A percentile compares a stretch with the other conserved stretches of the same genome.
phyloP scores from a whole-genome alignment of 2,329 filamentous ascomycete genomes.

The Sporothrix pseudoabietina region DNA sequence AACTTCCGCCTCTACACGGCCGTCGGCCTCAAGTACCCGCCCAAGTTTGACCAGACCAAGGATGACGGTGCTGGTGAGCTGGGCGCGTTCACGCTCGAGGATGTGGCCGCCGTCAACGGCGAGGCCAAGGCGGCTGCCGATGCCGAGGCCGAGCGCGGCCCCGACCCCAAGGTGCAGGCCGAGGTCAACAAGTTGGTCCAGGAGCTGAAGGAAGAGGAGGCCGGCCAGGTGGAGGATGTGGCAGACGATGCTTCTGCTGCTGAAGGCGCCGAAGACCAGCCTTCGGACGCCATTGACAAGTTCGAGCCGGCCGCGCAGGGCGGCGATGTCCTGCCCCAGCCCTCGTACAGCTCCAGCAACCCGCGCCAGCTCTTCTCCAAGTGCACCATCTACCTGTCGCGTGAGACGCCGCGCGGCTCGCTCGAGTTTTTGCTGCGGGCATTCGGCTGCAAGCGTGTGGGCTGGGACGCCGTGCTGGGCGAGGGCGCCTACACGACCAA shows the following conservation, averaged over 20 bases:
- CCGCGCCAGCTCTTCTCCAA: constrained; percentile 79
- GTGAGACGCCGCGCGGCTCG: constrained; percentile 86
- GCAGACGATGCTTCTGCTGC: constrained; percentile 50
- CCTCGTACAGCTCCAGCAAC: constrained; percentile 65
- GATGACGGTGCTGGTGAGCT: constrained; percentile 90
- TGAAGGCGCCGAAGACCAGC: constrained; percentile 52
- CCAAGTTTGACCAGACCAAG: constrained; percentile 84
- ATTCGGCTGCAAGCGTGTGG: constrained; percentile 94
- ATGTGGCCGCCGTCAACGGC: constrained; percentile 64
- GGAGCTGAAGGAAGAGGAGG: constrained; percentile 59
- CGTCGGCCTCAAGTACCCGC: constrained; percentile 89
- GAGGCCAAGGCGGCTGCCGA: constrained; percentile 53
- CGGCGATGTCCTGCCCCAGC: constrained; percentile 84
- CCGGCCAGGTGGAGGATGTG: constrained; percentile 34
- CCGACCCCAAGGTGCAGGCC: constrained; percentile 64
- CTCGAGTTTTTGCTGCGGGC: constrained; percentile 91
- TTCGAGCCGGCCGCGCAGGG: constrained; percentile 84
- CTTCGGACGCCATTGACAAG: constrained; percentile 74
- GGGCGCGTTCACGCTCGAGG: constrained; percentile 87
- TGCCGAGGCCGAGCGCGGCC: constrained; percentile 46
- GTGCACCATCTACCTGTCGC: constrained; percentile 88
- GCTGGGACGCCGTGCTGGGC: constrained; percentile 89
- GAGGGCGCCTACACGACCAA: constrained; percentile 90
- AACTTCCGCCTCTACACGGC: constrained; percentile 95
- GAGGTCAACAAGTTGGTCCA: constrained; percentile 69